Conservation (phyloP, 2,329 filamentous ascomycete species). For the Cercospora sp. region DNA sequence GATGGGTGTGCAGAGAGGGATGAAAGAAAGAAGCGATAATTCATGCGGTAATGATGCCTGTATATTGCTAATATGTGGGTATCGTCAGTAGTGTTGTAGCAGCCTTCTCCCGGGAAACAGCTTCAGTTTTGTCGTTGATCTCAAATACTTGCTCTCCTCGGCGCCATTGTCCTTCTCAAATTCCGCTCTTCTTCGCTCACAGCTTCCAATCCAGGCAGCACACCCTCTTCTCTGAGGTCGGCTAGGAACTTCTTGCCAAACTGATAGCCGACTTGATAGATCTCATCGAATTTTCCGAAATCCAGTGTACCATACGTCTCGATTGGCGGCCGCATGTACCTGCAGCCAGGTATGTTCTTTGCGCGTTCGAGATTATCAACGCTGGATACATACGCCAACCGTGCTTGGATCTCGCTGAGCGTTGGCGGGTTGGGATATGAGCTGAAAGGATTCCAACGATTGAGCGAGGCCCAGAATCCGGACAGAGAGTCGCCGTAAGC, state of each 20-base stretch:
- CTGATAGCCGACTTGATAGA: conserved; percentile 83
- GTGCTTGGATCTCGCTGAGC: conserved; percentile 90
- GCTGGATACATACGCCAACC: conserved; percentile 90
- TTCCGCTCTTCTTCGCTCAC: conserved; percentile 52
- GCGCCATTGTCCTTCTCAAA: conserved; percentile 54
- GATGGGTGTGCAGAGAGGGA: background rate
- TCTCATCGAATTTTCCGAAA: conserved; percentile 97
- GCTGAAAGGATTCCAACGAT: conserved; percentile 96
- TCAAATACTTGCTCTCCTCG: conserved; percentile 51
- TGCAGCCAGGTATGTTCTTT: conserved; percentile 84
- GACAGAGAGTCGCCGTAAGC: conserved; percentile 91
- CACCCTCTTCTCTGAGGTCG: conserved; percentile 73
- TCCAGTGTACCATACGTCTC: conserved; percentile 92
- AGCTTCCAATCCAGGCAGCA: conserved; percentile 60
- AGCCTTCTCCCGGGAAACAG: background rate
- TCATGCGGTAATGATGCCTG: background rate
- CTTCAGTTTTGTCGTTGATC: background rate
- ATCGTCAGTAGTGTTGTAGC: background rate
- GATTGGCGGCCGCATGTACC: conserved; percentile 95
- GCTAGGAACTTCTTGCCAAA: conserved; percentile 81
- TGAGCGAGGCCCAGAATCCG: conserved; percentile 90
- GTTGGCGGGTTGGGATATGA: conserved; percentile 88
- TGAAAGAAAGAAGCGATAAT: background rate
- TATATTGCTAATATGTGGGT: background rate
- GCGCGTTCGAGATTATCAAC: conserved; percentile 92